A percentile compares a stretch with the other conserved stretches of the same genome.
Conservation (phyloP, 208 protist genomes). For the Trypanosoma brucei region DNA sequence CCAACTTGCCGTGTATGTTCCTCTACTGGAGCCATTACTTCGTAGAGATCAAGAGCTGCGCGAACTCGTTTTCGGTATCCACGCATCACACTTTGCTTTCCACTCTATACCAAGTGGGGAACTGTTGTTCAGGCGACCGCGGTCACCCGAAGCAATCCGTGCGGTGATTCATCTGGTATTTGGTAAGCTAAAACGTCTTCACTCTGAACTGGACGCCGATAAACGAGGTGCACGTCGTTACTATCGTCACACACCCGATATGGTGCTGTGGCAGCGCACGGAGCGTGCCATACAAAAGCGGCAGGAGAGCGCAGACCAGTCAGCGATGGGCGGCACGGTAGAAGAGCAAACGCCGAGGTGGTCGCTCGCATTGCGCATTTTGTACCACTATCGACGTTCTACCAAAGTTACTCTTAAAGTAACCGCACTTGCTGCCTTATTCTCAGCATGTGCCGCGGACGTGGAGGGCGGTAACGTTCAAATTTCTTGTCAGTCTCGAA, state of each 20-base stretch:
- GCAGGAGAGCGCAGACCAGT: neutral
- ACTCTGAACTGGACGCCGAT: slow-evolving; percentile 28
- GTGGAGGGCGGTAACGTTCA: neutral
- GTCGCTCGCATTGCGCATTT: slow-evolving; percentile 25
- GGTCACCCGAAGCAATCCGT: slow-evolving; percentile 14
- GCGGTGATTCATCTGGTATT: slow-evolving; percentile 18
- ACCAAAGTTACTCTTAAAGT: slow-evolving; percentile 6
- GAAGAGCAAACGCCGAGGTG: slow-evolving; percentile 13
- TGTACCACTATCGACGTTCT: slow-evolving; percentile 20
- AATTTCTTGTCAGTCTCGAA: neutral
- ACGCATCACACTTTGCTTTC: slow-evolving; percentile 24
- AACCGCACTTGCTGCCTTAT: slow-evolving; percentile 16
- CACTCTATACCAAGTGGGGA: slow-evolving; percentile 25
- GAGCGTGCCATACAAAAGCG: neutral
- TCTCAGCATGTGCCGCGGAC: slow-evolving; percentile 21
- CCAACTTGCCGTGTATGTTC: slow-evolving; percentile 55
- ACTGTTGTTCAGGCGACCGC: slow-evolving; percentile 18
- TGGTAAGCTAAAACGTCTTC: slow-evolving; percentile 22
- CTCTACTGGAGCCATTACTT: slow-evolving; percentile 27
- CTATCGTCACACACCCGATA: slow-evolving; percentile 15
- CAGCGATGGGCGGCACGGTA: neutral
- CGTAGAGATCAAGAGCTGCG: slow-evolving; percentile 2
- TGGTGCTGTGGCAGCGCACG: slow-evolving; percentile 8
- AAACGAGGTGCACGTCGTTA: slow-evolving; percentile 14
- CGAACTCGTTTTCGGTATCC: slow-evolving; percentile 24